Percentiles rank a stretch among this genome's conserved stretches.
These are phyloP conservation scores for Tremellales sp. DNA, from an alignment of 1,284 basidiomycete genomes.

Conservation along the genomic window DNA sequence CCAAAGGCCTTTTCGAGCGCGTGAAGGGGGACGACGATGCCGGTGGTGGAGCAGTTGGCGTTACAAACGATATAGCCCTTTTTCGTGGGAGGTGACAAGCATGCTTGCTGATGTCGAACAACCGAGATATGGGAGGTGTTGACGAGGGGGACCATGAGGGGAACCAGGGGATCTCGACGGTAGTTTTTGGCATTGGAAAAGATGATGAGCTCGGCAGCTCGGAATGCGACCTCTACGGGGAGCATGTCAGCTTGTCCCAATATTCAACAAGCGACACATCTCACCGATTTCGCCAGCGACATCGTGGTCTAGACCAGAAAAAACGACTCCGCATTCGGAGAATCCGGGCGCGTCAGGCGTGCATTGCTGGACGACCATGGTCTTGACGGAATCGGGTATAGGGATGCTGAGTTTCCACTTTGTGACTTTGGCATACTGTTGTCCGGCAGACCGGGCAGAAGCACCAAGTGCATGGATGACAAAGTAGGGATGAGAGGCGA, in stretches of 20 bases:
- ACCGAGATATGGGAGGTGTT: conserved; percentile 86
- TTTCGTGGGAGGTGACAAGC: conserved; percentile 65
- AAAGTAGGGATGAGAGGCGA: conserved; percentile 89
- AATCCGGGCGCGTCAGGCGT: conserved; percentile 64
- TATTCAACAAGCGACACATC: conserved; percentile 33
- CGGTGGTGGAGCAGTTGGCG: conserved; percentile 98
- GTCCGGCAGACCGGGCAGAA: conserved; percentile 81
- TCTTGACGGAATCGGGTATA: conserved; percentile 66
- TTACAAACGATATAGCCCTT: conserved; percentile 97
- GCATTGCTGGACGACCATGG: conserved; percentile 76
- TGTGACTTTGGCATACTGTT: conserved; percentile 70
- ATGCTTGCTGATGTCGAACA: conserved; percentile 71
- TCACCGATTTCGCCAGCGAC: conserved; percentile 91
- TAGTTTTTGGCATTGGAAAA: conserved; percentile 99
- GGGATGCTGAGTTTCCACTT: conserved; percentile 87
- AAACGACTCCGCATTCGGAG: conserved; percentile 78
- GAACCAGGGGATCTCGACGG: conserved; percentile 88
- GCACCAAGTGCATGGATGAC: conserved; percentile 82
- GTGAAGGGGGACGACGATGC: conserved; percentile 83
- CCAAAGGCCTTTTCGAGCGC: conserved; percentile 92
- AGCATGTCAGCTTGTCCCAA: conserved; percentile 2
- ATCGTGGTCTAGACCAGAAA: conserved; percentile 91
- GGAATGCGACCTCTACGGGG: conserved; percentile 73
- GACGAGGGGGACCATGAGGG: conserved; percentile 94
- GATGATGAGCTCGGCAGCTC: conserved; percentile 81